Evolutionary conservation across 2,329 filamentous ascomycete genomes (phyloP).

Genomic region (Decorospora gaudefroyi): DNA sequence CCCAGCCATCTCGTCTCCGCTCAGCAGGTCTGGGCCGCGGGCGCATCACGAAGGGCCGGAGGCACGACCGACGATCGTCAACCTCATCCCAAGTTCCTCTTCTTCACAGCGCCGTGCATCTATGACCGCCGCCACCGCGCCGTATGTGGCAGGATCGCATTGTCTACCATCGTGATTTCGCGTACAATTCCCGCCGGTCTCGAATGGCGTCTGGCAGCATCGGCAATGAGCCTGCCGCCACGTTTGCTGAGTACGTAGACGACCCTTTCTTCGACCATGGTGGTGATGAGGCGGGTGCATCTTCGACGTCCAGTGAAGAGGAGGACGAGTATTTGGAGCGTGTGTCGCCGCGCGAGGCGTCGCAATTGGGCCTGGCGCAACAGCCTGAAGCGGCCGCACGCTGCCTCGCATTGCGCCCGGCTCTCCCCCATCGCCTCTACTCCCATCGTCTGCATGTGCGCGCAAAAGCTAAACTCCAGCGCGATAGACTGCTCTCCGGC

Average conservation of each 20-base stretch:
- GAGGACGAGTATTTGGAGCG: slow-evolving; percentile 13
- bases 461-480: slow-evolving; percentile 53
- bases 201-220: slow-evolving; percentile 56
- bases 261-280: slow-evolving; percentile 27
- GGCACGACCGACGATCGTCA: too few relatives aligned
- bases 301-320: slow-evolving; percentile 17
- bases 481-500: slow-evolving; percentile 59
- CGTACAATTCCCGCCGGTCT: slow-evolving; percentile 51
- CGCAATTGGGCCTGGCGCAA: slow-evolving; percentile 20
- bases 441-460: slow-evolving; percentile 48
- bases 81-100: slow-evolving; percentile 1
- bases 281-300: slow-evolving; percentile 16
- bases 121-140: slow-evolving; percentile 36
- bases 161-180: slow-evolving; percentile 49
- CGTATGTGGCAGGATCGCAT: slow-evolving; percentile 46
- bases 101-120: slow-evolving; percentile 10
- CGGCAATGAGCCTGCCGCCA: slow-evolving; percentile 53
- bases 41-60: slow-evolving; percentile 5
- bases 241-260: slow-evolving; percentile 59
- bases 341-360: slow-evolving; percentile 22
- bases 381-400: slow-evolving; percentile 13
- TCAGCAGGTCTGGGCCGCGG: not conserved
- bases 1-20: too few relatives aligned
- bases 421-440: slow-evolving; percentile 43
- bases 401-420: slow-evolving; percentile 39